Conservation (phyloP, 192 early-diverging fungal species). For the Spinellus fusiger region DNA sequence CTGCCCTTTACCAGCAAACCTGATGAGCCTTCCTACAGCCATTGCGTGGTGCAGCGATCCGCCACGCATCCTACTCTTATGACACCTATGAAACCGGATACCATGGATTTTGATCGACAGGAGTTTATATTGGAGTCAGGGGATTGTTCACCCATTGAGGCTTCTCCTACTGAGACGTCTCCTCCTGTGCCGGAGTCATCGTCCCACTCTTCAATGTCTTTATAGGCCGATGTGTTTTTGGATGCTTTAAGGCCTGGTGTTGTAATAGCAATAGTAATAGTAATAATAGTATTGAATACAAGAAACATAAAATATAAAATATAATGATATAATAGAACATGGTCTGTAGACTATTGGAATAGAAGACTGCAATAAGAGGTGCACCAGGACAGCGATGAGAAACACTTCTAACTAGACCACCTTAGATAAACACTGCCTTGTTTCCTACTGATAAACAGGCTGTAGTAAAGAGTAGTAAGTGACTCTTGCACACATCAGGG, state of each 20-base stretch:
- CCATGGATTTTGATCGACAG: conserved; percentile 13
- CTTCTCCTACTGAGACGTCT: not conserved
- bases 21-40: not conserved
- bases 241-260: not conserved
- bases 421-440: too few relatives aligned
- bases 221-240: not conserved
- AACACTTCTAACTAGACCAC: too few relatives aligned
- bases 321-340: too few relatives aligned
- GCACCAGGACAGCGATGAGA: too few relatives aligned
- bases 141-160: not conserved
- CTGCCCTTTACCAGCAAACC: not conserved
- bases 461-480: too few relatives aligned
- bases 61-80: too few relatives aligned
- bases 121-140: conserved; percentile 14
- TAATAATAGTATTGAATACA: not conserved
- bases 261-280: not conserved
- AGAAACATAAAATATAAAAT: not conserved
- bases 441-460: too few relatives aligned
- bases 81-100: not conserved
- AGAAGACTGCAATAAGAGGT: too few relatives aligned
- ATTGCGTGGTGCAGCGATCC: not conserved
- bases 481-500: too few relatives aligned
- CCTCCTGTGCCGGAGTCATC: not conserved
- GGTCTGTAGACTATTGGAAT: too few relatives aligned
- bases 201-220: not conserved